Evolutionary conservation across 2,329 filamentous ascomycete genomes (phyloP), one percentile per base, ranked within the genome.

Genomic region (Achaetomium macrosporum): DNA sequence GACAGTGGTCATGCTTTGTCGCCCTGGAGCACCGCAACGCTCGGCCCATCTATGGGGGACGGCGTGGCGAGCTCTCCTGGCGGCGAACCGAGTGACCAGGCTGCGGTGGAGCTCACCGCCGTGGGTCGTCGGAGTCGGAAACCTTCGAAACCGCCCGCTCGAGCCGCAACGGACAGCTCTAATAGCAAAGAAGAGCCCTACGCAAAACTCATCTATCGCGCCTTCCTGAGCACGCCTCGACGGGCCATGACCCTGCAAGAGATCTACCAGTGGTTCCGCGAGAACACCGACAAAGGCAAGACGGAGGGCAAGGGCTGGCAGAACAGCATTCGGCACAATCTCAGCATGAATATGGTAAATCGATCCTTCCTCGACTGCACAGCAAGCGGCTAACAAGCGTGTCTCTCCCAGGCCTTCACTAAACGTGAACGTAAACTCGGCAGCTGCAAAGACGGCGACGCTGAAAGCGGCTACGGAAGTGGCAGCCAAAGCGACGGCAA

Each of bases 251-350:
- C 86, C 2, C 76, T 97, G 12, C 84, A 90, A 61, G 85, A 95
- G 50, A 88, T 97, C 53, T 97, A 97, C 69, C 77, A 85, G 53
- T 97, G 92, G 90, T 95, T 97, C 64, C 76, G 81, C 40, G 77
- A 84, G 29, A 85, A 96, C 64, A 96, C 90, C 2, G 79, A 81
- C 60, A 96, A 93, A 68, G 82, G 81, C 5, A 82, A 76, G 48
- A 77, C 78, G 42, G 76, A 75, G 8, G 73, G 70, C 12, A 86
- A 84, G 61, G 92, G 91, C 10, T 97, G 92, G 92, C 87, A 92
- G 71, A 97, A 96, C 69, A 95, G 89, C 66, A 95, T 97, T 59
- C 82, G 92, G 2, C 92, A 97, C 68, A 97, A 97, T 62, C 74
- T 97, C 8, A 96, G 90, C 44, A 96, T 97, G 91, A 97, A 97